Percentiles rank a stretch among this genome's conserved stretches.
These are phyloP conservation scores for Ceratocystis lukuohia DNA, from an alignment of 2,329 filamentous ascomycete genomes.

Conservation along the genomic window DNA sequence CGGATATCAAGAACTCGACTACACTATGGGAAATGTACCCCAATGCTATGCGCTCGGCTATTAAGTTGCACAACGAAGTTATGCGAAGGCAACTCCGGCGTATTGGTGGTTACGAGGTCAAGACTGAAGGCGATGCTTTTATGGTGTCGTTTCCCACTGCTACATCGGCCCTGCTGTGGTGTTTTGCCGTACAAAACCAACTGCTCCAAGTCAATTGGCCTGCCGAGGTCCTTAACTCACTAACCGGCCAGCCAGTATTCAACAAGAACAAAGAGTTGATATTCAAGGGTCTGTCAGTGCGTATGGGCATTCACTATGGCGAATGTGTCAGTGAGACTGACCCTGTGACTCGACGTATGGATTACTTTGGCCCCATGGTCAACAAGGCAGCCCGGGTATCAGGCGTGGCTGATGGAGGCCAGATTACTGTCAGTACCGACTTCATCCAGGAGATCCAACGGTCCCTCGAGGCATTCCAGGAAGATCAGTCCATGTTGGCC, in stretches of 20 bases:
- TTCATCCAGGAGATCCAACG: conserved; percentile 94
- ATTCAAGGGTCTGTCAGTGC: conserved; percentile 84
- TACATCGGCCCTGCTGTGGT: conserved; percentile 89
- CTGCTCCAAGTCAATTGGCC: conserved; percentile 88
- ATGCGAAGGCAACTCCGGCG: conserved; percentile 87
- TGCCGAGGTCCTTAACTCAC: conserved; percentile 75
- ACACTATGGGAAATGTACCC: conserved; percentile 92
- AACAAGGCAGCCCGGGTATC: conserved; percentile 93
- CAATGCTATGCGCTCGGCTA: conserved; percentile 88
- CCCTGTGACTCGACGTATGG: conserved; percentile 94
- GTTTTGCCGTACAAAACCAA: conserved; percentile 80
- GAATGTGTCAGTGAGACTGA: conserved; percentile 89
- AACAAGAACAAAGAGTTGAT: conserved; percentile 81
- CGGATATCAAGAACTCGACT: conserved; percentile 97
- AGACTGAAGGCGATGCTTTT: conserved; percentile 98
- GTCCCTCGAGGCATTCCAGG: conserved; percentile 72
- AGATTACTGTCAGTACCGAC: conserved; percentile 92
- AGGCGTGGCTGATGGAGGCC: conserved; percentile 85
- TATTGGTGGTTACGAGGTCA: conserved; percentile 95
- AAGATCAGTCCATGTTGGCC: background rate
- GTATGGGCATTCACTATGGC: conserved; percentile 96
- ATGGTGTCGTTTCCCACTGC: conserved; percentile 98
- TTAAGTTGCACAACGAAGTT: conserved; percentile 93
- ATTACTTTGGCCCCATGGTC: conserved; percentile 98
- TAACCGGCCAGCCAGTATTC: conserved; percentile 66